Evolutionary conservation across 2,329 filamentous ascomycete genomes (phyloP).

Genomic region (Daldinia sp.): DNA sequence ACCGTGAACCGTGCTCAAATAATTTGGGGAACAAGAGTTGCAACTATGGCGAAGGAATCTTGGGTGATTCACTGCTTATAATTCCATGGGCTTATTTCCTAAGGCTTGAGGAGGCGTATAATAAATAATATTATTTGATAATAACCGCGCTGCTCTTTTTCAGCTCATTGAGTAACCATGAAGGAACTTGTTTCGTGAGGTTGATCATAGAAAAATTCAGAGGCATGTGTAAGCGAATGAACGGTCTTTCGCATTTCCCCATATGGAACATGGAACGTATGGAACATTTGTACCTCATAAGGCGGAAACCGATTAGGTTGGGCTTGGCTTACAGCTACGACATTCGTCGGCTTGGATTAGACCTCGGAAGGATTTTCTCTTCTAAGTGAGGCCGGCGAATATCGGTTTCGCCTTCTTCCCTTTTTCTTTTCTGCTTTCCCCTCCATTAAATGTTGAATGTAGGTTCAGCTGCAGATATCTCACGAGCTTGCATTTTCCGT

Average conservation of each 20-base stretch:
- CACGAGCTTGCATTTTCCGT: not conserved
- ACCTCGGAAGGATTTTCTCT: not conserved
- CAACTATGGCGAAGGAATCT: not conserved
- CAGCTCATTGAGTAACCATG: no score
- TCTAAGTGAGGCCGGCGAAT: not conserved
- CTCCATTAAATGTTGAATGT: not conserved
- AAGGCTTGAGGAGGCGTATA: no score
- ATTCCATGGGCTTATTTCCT: not conserved
- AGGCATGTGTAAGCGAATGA: slow-evolving; percentile 8
- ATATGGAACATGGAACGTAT: slow-evolving; percentile 7
- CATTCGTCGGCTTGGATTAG: not conserved
- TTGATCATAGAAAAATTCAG: not conserved
- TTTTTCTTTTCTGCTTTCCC: not conserved
- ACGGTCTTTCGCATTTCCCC: slow-evolving; percentile 18
- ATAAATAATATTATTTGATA: not conserved
- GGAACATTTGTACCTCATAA: not conserved
- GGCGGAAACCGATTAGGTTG: not conserved
- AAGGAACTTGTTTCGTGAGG: no score
- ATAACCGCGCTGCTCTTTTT: no score
- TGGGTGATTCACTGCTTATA: not conserved
- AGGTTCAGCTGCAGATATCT: not conserved
- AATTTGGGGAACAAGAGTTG: not conserved
- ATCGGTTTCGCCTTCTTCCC: not conserved
- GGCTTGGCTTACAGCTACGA: not conserved
- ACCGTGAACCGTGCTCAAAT: slow-evolving; percentile 3